Evolutionary conservation across 768 basidiomycete genomes (phyloP), one percentile per base, ranked within the genome.

Genomic region (Tricholoma flavovirens): DNA sequence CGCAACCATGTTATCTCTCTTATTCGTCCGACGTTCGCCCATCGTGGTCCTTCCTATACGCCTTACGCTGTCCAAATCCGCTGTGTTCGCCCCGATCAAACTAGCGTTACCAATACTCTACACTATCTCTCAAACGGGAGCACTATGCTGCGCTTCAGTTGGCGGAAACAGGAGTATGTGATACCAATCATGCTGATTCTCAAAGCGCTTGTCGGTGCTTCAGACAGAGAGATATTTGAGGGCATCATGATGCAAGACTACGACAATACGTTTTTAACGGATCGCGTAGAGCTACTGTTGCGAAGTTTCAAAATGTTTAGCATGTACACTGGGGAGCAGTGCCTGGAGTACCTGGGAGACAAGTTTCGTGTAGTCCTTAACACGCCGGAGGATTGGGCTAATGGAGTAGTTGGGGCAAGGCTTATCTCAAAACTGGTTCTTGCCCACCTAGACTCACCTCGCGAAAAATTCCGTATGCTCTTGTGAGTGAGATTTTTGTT

Each of bases 91-190:
- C 83, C 84, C 0, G 97, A 99, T 72, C 93, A 98, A 71, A 90
- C 93, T 14, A 88, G 89, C 57, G 82, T 86, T 50, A 99, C 97
- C 45, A 98, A 98, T 72, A 91, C 88, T 17, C 82, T 99, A n/a
- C 97, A 99, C 69, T 99, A 98, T 71, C 85, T 98, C 42, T 87
- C 92, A 15, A 96, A 95, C 60, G 97, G 97, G 45, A 94, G 86
- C 62, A 92, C 95, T n/a, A 98, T 94, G 80, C 73, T 98, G 15
- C 86, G 97, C 17, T 98, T 99, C 73, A 90, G 84, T 67, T 97
- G 92, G 92, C 77, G 96, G 53, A 99, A 98, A 72, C 90, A 96
- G 68, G 97, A 99, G 81, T 99, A 95, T 68, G 90, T 96, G 54
- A 91, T 99, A 40, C 97, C 97, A 5, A 90, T 98, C 70, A 94